Percentiles rank a stretch among this genome's conserved stretches.
These are phyloP conservation scores for Candida peoriensis DNA, from an alignment of 805 yeast genomes.

Conservation along the genomic window DNA sequence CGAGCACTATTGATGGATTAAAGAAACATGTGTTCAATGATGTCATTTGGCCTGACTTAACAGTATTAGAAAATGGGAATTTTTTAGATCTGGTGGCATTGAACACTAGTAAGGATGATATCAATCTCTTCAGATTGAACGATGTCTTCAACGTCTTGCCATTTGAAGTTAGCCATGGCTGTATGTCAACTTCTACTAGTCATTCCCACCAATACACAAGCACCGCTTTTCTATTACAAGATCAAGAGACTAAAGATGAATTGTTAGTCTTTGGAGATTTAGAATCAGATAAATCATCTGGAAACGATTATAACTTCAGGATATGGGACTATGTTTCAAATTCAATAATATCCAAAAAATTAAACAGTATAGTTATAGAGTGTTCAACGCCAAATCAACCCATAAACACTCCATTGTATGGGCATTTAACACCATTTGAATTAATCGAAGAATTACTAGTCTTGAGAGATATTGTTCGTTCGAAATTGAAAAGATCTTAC, in stretches of 20 bases:
- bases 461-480: conserved; percentile 1
- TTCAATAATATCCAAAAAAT: conserved; percentile 31
- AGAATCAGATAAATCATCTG: conserved; percentile 58
- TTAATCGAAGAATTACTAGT: conserved; percentile 50
- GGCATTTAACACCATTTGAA: conserved; percentile 71
- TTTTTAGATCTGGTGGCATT: conserved; percentile 22
- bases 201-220: conserved; percentile 26
- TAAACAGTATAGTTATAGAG: conserved; percentile 65
- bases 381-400: conserved; percentile 58
- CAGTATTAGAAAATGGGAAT: conserved; percentile 22
- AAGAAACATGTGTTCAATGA: conserved; percentile 63
- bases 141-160: conserved; percentile 25
- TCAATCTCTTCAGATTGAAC: conserved; percentile 3
- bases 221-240: conserved; percentile 56
- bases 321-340: conserved; percentile 60
- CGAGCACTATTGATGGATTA: conserved; percentile 47
- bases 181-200: conserved; percentile 21
- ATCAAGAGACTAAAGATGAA: conserved; percentile 27
- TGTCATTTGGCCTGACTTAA: conserved; percentile 70
- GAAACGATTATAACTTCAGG: conserved; percentile 27
- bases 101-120: conserved; percentile 4
- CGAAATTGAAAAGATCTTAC: not conserved
- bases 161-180: conserved; percentile 37
- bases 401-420: conserved; percentile 51
- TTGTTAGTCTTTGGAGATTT: conserved; percentile 79